phyloP scores from a whole-genome alignment of 768 basidiomycete species.

The Russula foetens region DNA sequence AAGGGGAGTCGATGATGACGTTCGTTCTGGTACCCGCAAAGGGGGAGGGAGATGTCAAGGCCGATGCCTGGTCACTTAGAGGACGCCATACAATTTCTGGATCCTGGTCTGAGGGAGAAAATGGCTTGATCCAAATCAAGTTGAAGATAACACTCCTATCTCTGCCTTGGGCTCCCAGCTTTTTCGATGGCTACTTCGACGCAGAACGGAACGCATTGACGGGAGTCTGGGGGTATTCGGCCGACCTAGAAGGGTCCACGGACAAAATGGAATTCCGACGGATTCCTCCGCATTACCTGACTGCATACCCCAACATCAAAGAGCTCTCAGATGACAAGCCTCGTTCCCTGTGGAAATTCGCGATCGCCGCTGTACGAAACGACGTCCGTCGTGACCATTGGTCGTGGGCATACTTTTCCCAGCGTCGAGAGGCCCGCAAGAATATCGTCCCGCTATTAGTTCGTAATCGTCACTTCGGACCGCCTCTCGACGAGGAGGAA shows the following conservation, averaged over 20 bases:
- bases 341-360: slow-evolving; percentile 27
- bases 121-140: slow-evolving; percentile 11
- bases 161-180: not conserved
- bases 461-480: slow-evolving; percentile 21
- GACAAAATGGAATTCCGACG: slow-evolving; percentile 23
- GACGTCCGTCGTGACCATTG: slow-evolving; percentile 23
- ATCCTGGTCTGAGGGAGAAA: slow-evolving; percentile 10
- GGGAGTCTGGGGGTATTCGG: not conserved
- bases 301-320: slow-evolving; percentile 23
- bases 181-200: slow-evolving; percentile 1
- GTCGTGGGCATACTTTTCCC: slow-evolving; percentile 28
- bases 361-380: slow-evolving; percentile 22
- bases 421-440: slow-evolving; percentile 24
- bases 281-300: slow-evolving; percentile 20
- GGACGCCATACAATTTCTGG: slow-evolving; percentile 16
- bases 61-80: not conserved
- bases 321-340: slow-evolving; percentile 22
- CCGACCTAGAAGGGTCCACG: not conserved
- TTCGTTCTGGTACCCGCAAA: slow-evolving; percentile 3
- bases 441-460: slow-evolving; percentile 24
- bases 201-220: not conserved
- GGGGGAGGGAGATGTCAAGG: slow-evolving; percentile 6
- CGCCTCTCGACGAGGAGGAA: slow-evolving; percentile 17
- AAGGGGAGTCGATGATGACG: slow-evolving; percentile 14
- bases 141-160: slow-evolving; percentile 8